phyloP scores from a whole-genome alignment of 371 early-diverging fungal species.

The Synchytrium microbalum region DNA sequence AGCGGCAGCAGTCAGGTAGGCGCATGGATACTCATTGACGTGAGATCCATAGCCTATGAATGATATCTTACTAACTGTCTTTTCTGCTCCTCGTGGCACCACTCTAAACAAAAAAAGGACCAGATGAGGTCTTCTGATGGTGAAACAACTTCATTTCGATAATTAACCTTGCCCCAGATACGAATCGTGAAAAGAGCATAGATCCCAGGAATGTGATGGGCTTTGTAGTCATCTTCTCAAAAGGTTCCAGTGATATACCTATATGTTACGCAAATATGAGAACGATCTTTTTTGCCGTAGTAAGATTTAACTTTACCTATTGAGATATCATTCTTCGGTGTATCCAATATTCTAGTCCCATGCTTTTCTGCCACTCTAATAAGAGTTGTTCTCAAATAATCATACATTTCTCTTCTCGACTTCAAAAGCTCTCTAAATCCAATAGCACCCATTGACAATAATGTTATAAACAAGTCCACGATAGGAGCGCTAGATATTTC shows the following conservation, averaged over 20 bases:
- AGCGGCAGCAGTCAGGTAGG: slow-evolving; percentile 20
- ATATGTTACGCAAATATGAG: not conserved
- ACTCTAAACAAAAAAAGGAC: not conserved
- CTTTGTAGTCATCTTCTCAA: not conserved
- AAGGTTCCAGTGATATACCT: not conserved
- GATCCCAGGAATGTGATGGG: slow-evolving; percentile 17
- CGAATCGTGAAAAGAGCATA: slow-evolving; percentile 19
- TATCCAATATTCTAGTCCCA: slow-evolving; percentile 14
- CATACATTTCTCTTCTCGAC: slow-evolving; percentile 9
- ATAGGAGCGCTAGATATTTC: slow-evolving; percentile 23
- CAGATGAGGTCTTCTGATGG: not conserved
- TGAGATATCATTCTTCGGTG: slow-evolving; percentile 25
- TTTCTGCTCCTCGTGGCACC: not conserved
- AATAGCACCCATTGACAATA: slow-evolving; percentile 14
- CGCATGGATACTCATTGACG: slow-evolving; percentile 13
- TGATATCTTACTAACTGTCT: slow-evolving; percentile 6
- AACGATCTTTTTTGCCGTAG: not conserved
- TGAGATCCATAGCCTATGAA: slow-evolving; percentile 14
- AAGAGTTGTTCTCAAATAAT: not conserved
- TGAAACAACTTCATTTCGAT: not conserved
- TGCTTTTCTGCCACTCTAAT: slow-evolving; percentile 5
- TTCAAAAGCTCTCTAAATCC: slow-evolving; percentile 11
- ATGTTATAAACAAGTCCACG: slow-evolving; percentile 25
- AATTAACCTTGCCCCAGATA: slow-evolving; percentile 16
- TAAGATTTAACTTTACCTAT: slow-evolving; percentile 9